Base-by-base conservation (phyloP, 2,329 filamentous ascomycete genomes). In the Xylariaceae sp. region DNA sequence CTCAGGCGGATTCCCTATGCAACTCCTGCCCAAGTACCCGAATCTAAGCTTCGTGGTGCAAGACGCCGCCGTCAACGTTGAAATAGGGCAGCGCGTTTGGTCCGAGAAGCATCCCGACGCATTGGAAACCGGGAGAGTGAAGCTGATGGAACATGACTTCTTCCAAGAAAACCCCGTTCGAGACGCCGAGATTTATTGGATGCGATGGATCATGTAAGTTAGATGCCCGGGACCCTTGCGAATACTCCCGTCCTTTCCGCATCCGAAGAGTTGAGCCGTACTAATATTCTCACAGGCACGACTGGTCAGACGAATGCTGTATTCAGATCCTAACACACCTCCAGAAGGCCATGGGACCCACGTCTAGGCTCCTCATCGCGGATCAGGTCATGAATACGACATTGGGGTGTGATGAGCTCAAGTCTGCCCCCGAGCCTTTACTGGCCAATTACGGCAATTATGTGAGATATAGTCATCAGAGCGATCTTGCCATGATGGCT, bases 361-460 rank as follows among this genome's bases (percentile, higher is more conserved):
- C 6, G 57, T 62, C 12, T 46, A 40, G 16, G n/a, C 16, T 40
- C 9, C 37, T 40, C 37, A 40, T 40, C 1, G 37, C 37, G n/a
- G 69, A 71, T 37, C 68, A 70, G 50, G 69, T 71, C 12, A 70
- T 71, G 67, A 71, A 70, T 47, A 69, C 67, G 4, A 70, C 69
- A 2, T 47, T 54, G 4, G 69, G 69, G 2, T 63, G 55, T 34
- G 44, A 54, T 1, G 64, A 68, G 41, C 51, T 70, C n/a, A 48
- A 55, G 0, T 47, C 64, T 2, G 69, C 69, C 3, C 69, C 69
- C 0, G 48, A 44, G 8, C 63, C 68, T 1, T 55, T 71, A n/a
- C 68, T 67, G 6, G 67, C 67, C 5, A 71, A 71, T 45, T 70
- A 63, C 49, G 68, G 69, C 4, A 69, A 69, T 50, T 67, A 65